Base-by-base conservation (phyloP, 371 early-diverging fungal genomes). In the Rhizopus stolonifer region DNA sequence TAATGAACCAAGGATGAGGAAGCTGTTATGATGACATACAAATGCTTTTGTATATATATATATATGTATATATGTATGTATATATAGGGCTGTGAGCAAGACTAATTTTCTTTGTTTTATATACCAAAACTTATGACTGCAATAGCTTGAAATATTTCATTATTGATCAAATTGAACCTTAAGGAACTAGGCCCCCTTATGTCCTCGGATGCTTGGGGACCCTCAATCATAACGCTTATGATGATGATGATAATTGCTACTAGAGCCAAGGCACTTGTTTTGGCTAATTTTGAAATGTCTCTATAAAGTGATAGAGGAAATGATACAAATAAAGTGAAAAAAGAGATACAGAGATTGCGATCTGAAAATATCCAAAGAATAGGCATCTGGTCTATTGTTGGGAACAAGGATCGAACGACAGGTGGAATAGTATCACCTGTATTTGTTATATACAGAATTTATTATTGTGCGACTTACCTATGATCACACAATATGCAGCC, bases 21-120 rank as follows among this genome's bases (percentile, higher is more conserved):
- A 88, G 31, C 85, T 85, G 63, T 89, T 91, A 67, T 91, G 92
- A 61, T 91, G 90, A 55, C 90, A 91, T 13, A 91, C 92, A 69
- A 90, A 89, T 1, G 92, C 86, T 85, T 36, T 14, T 38, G 7
- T n/a, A n/a, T n/a, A n/a, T n/a, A n/a, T n/a, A n/a, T n/a, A n/a
- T n/a, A n/a, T n/a, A n/a, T n/a, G n/a, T n/a, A n/a, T n/a, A n/a
- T n/a, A n/a, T n/a, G n/a, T n/a, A n/a, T n/a, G n/a, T n/a, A n/a
- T n/a, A n/a, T n/a, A n/a, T n/a, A n/a, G n/a, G n/a, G n/a, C n/a
- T n/a, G n/a, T n/a, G n/a, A n/a, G n/a, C n/a, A n/a, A n/a, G n/a
- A n/a, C n/a, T n/a, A n/a, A n/a, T n/a, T n/a, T n/a, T n/a, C n/a
- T n/a, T n/a, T n/a, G n/a, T n/a, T n/a, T n/a, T n/a, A n/a, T 58